Evolutionary conservation across 805 yeast species (phyloP), one percentile per base, ranked within the genome.

Genomic region (Sugiyamaella lignohabitans): DNA sequence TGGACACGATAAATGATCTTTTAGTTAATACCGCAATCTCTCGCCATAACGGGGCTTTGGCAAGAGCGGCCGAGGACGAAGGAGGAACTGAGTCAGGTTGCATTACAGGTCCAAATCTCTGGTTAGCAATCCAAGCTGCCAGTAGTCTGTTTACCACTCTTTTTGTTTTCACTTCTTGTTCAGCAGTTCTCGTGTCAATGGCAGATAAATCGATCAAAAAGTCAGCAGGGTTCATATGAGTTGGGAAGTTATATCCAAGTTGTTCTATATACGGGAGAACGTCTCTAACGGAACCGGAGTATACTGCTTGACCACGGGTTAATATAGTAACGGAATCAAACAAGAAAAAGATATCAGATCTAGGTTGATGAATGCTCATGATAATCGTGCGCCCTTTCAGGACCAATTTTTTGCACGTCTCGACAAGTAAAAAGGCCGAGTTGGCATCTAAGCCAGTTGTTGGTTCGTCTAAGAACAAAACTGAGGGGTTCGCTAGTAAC

Each of bases 391-490:
- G 76, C 0, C 91, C 89, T 11, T 66, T 62, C 38, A 60, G 60
- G 0, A 85, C 79, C 30, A 82, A 67, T 47, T 75, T 71, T 53
- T 78, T 75, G 46, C 87, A 70, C 0, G 86, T 77, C 39, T 73
- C 67, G 14, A 87, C 74, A 30, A 87, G 68, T 47, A 79, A 66
- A 53, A 72, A 75, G 0, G 95, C 89, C 10, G 88, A 80, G 51
- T 78, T 79, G 3, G 94, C 80, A 62, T 87, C 95, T 29, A 87
- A 65, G 0, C 95, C 95, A 0, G 95, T 86, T 1, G 95, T 87
- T 4, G 95, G 95, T 56, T 87, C 95, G 61, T 87, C 96, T 38
- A 87, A 64, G 56, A 86, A 86, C 50, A 87, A 63, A 1, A 87
- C 67, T 0, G 88, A 78, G 0, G 95, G 95, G 53, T 80, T 83